phyloP scores from a whole-genome alignment of 306 rosid species.

The Morella rubra region DNA sequence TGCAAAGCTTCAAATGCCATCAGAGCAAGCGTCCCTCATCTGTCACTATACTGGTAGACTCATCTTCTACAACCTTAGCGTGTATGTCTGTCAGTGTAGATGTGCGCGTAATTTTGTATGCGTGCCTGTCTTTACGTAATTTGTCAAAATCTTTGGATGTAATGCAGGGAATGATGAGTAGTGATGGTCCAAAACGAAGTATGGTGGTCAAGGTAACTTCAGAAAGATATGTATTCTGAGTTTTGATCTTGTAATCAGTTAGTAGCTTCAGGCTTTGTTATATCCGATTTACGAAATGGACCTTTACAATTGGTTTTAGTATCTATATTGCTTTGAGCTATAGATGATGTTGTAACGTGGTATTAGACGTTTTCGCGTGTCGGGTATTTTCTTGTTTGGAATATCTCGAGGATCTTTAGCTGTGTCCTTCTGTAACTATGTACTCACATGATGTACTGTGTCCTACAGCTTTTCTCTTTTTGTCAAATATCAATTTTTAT shows the following conservation, averaged over 20 bases:
- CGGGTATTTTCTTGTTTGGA: neutral
- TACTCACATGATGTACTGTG: neutral
- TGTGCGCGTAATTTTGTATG: neutral
- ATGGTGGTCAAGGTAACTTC: conserved; percentile 58
- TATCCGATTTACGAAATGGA: neutral
- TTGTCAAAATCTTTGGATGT: conserved; percentile 5
- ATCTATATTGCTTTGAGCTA: neutral
- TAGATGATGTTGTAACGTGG: conserved; percentile 4
- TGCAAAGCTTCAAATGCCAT: conserved; percentile 37
- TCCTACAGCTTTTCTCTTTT: neutral
- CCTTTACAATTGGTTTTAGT: too few relatives aligned
- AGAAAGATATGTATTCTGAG: neutral
- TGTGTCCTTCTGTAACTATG: neutral
- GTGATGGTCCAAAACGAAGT: conserved; percentile 41
- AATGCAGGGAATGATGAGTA: conserved; percentile 44
- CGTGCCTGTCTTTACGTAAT: conserved; percentile 3
- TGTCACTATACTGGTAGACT: conserved; percentile 40
- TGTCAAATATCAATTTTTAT: neutral
- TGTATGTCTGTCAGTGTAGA: neutral
- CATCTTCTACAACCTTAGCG: neutral
- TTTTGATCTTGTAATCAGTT: neutral
- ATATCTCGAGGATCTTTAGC: neutral
- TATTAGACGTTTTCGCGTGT: neutral
- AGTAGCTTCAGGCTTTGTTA: neutral
- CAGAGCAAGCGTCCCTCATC: conserved; percentile 35